These are phyloP conservation scores for Tylopilus sp. DNA, from an alignment of 1,284 basidiomycete species.

Conservation along the genomic window DNA sequence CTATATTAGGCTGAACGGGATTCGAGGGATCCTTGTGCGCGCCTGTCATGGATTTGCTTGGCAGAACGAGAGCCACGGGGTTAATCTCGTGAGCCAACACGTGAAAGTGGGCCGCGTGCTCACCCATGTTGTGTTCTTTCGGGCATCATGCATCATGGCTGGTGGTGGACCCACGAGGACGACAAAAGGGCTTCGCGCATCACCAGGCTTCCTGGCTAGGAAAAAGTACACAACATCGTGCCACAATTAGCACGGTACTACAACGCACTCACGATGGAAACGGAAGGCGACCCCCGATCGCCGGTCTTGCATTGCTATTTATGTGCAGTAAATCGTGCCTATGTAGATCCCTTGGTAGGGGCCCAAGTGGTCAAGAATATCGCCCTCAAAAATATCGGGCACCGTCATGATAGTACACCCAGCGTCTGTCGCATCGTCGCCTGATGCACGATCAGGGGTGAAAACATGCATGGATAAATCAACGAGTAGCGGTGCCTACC, in stretches of 20 bases:
- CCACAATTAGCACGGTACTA: background rate
- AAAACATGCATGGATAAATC: background rate
- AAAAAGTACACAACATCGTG: background rate
- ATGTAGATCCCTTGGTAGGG: conserved; percentile 53
- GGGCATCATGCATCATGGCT: too few species aligned
- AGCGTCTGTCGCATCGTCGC: conserved; percentile 46
- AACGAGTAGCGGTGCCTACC: conserved; percentile 25
- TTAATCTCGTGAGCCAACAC: conserved; percentile 1
- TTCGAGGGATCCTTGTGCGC: background rate
- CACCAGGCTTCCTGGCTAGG: background rate
- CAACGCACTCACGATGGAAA: conserved; percentile 7
- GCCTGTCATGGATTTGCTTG: background rate
- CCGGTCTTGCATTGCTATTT: conserved; percentile 3
- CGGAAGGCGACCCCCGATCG: background rate
- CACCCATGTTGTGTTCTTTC: background rate
- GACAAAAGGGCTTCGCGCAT: background rate
- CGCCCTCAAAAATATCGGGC: conserved; percentile 40
- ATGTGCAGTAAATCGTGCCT: conserved; percentile 47
- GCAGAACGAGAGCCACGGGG: background rate
- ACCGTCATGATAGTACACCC: conserved; percentile 46
- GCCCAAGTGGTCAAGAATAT: conserved; percentile 50
- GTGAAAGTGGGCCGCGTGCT: conserved; percentile 4
- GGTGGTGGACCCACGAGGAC: background rate
- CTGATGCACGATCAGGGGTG: conserved; percentile 20
- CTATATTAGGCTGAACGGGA: background rate